phyloP scores from a whole-genome alignment of 1,139 yeast species.

The Kodamaea plutei region DNA sequence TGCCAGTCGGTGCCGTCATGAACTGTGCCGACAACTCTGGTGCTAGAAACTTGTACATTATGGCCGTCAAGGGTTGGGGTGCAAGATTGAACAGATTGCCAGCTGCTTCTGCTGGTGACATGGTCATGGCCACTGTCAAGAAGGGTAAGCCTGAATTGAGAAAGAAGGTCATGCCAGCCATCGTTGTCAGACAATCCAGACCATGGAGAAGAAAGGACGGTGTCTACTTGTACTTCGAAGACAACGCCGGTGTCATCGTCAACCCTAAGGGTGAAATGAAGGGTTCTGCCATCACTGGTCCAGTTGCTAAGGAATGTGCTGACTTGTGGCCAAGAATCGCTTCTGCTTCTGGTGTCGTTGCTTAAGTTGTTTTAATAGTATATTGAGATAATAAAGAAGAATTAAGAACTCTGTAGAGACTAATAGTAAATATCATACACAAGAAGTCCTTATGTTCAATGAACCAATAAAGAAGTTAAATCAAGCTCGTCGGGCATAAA shows the following conservation, averaged over 20 bases:
- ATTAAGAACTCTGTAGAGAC: no score
- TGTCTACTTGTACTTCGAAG: conserved; percentile 99
- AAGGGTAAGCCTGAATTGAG: conserved; percentile 99
- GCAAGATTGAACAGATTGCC: conserved; percentile 99
- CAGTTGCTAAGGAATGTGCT: conserved; percentile 99
- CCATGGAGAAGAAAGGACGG: conserved; percentile 99
- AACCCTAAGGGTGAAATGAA: conserved; percentile 99
- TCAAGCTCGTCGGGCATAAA: no score
- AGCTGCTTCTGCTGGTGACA: conserved; percentile 99
- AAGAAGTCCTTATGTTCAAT: neutral
- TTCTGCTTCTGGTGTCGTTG: conserved; percentile 99
- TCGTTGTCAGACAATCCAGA: conserved; percentile 98
- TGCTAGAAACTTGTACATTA: conserved; percentile 98
- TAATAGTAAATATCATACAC: conserved; percentile 1
- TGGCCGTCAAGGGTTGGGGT: conserved; percentile 99
- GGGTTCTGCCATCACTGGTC: conserved; percentile 99
- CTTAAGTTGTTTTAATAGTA: conserved; percentile 73
- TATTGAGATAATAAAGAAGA: conserved; percentile 5
- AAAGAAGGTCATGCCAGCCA: conserved; percentile 99
- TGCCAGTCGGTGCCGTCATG: conserved; percentile 99
- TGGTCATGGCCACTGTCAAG: conserved; percentile 99
- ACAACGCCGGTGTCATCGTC: conserved; percentile 99
- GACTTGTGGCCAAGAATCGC: conserved; percentile 99
- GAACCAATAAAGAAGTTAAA: no score
- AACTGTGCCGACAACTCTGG: conserved; percentile 99